phyloP scores from a whole-genome alignment of 345 rosid species.

The Zanthoxylum bungeanum region DNA sequence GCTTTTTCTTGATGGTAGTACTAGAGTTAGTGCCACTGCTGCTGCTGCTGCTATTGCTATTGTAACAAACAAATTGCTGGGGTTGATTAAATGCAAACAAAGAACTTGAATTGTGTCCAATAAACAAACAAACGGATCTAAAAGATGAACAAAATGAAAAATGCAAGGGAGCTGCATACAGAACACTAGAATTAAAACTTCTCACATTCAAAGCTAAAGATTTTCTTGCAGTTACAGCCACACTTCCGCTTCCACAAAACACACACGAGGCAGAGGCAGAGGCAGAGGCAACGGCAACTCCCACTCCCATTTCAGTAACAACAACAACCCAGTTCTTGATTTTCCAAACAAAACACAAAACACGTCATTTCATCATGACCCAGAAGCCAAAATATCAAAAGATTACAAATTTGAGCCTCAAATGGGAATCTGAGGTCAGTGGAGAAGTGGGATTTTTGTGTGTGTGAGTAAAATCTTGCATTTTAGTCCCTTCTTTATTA shows the following conservation, averaged over 20 bases:
- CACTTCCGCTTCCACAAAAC: constrained; percentile 36
- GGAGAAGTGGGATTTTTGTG: neutral
- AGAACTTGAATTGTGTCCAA: constrained; percentile 14
- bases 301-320: constrained; percentile 37
- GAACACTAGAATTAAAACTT: constrained; percentile 11
- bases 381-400: too few species aligned
- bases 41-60: constrained; percentile 20
- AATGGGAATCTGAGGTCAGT: constrained; percentile 30
- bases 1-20: constrained; percentile 41
- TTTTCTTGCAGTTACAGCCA: constrained; percentile 30
- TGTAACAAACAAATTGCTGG: constrained; percentile 18
- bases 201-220: constrained; percentile 24
- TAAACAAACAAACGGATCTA: constrained; percentile 31
- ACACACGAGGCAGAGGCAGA: constrained; percentile 38
- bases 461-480: neutral
- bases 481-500: neutral
- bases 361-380: neutral
- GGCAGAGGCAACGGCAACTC: neutral
- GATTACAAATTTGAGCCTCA: constrained; percentile 21
- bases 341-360: constrained; percentile 10
- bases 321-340: neutral
- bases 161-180: constrained; percentile 16
- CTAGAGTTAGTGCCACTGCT: constrained; percentile 22
- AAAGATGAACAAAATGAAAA: constrained; percentile 30
- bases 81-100: constrained; percentile 4